Base-by-base conservation (phyloP, 495 filamentous ascomycete genomes). In the Schizothecium vesticola region DNA sequence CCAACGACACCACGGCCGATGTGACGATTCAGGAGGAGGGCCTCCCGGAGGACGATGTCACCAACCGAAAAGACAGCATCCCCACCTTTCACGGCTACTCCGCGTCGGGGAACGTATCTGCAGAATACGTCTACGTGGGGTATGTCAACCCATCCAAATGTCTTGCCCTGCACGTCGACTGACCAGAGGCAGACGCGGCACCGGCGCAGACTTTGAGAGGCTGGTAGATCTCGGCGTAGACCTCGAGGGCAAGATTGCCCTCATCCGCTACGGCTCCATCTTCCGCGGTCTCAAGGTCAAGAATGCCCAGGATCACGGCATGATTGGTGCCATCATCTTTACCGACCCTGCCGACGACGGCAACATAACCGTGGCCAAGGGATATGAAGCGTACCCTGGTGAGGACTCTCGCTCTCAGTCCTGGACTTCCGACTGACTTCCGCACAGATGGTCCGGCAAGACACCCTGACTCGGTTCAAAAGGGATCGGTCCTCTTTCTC, bases 61-160 rank as follows among this genome's bases (percentile, higher is more conserved):
- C 85, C 23, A 83, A 87, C 36, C 80, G 91, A 56, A 77, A 82
- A 9, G 82, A 94, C 71, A 83, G 91, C 55, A 86, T 96, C 56
- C 92, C 93, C 0, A 92, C 88, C 3, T 97, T 97, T 79, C 91
- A 97, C 78, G 93, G 93, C 7, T 96, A 96, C 72, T 93, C 90
- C 0, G 91, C 91, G 0, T 89, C 79, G 64, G 93, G 93, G 0
- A 93, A 93, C 71, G 92, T 90, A 24, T 90, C 90, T 10, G 93
- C 91, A 9, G 73, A 80, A 67, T 79, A 80, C 58, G 88, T 94
- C 28, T 94, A 88, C 76, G 89, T 87, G 69, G 94, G 94, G 56
- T 59, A 56, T 10, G 64, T 64, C 4, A 12, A 19, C 70, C 92
- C 90, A n/a, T 43, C 3, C 33, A 16, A 43, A 13, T 19, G 13